Percentiles rank a stretch among this genome's conserved stretches.
phyloP scores from a whole-genome alignment of 768 basidiomycete species.

The Xerocomus spinulosus region DNA sequence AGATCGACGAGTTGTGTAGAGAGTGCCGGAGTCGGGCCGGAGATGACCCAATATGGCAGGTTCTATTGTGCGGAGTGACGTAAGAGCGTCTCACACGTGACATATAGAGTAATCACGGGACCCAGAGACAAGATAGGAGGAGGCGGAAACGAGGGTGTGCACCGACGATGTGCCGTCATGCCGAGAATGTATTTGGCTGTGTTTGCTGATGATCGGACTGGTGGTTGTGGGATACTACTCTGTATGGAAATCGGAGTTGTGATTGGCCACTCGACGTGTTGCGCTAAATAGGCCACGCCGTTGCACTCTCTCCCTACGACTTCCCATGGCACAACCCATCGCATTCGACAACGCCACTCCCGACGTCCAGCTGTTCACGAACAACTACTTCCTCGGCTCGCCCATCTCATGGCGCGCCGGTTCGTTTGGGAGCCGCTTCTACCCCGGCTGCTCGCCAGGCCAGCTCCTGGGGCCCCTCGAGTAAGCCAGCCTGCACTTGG shows the following conservation, averaged over 20 bases:
- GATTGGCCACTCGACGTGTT: slow-evolving; percentile 14
- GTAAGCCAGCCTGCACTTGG: slow-evolving; percentile 38
- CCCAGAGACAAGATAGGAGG: neutral
- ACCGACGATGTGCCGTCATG: slow-evolving; percentile 20
- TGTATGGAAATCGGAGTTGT: slow-evolving; percentile 3
- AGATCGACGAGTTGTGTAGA: no score
- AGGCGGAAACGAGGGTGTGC: neutral
- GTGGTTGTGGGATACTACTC: slow-evolving; percentile 24
- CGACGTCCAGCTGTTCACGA: slow-evolving; percentile 44
- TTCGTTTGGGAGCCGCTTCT: slow-evolving; percentile 61
- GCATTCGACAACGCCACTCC: slow-evolving; percentile 28
- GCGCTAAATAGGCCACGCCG: slow-evolving; percentile 27
- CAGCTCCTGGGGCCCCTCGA: slow-evolving; percentile 60
- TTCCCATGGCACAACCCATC: slow-evolving; percentile 43
- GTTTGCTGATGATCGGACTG: slow-evolving; percentile 27
- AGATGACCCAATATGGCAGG: no score
- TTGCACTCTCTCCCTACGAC: slow-evolving; percentile 8
- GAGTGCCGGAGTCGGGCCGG: no score
- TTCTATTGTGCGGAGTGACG: no score
- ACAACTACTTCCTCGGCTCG: slow-evolving; percentile 67
- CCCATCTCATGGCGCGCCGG: slow-evolving; percentile 68
- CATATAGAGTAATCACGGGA: no score
- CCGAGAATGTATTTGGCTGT: slow-evolving; percentile 17
- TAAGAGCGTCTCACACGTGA: no score
- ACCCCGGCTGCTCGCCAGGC: slow-evolving; percentile 59